Base-by-base conservation (phyloP, 1,284 basidiomycete genomes). In the Sanghuangporus weigelae region DNA sequence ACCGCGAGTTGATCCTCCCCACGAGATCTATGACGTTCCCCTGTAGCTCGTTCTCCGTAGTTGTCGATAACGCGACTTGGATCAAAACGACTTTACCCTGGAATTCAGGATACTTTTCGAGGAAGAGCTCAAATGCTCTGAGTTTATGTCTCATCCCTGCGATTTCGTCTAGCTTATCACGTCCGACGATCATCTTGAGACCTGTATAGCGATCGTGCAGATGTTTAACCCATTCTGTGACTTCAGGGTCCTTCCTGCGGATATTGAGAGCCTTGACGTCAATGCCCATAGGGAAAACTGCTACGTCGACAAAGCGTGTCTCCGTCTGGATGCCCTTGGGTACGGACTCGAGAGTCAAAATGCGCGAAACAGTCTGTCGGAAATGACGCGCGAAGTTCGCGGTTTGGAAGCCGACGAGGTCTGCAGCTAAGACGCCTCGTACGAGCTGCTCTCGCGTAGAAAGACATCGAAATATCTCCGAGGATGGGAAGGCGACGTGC, bases 221-320 rank as follows among this genome's bases (percentile, higher is more conserved):
- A 4, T 87, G 82, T 38, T 84, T 79, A 3, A 92, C 87, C 92
- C 93, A 95, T 68, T 95, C 90, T 4, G 80, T 75, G 2, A 95
- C 93, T 61, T 94, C 92, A 0, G 86, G 83, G 58, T 93, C 86
- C n/a, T 79, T 79, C 69, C 84, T 86, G 73, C 87, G 87, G 67
- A 84, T 79, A 63, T 85, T 84, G 53, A 95, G 76, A 62, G 83
- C 81, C 62, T 77, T 76, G 16, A 94, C 91, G 70, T 95, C 93
- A 66, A 95, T 94, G 3, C 93, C 93, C 84, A 95, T 94, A 0
- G 93, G 91, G 74, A 94, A 93, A 14, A 92, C 90, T 0, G 88
- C 89, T 6, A 95, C 91, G 67, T 93, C 90, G 48, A 94, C 89
- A 69, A 95, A 93, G 3, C 85, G 77, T 62, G 75, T 77, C 10